phyloP scores from a whole-genome alignment of 306 rosid genomes.

The Cucurbita argyrosperma region DNA sequence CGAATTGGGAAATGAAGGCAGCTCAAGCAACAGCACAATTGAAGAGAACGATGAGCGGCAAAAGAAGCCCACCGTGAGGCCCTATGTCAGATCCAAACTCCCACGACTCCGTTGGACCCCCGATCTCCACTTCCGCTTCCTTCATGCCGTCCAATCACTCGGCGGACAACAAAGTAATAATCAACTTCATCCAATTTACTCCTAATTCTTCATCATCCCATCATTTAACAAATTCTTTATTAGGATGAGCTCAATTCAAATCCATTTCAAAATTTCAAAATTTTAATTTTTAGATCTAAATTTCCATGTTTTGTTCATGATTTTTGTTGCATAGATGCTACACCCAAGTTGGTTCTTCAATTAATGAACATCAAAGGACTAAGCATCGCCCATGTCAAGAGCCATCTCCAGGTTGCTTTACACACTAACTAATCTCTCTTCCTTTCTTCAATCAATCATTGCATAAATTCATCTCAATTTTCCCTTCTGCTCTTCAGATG shows the following conservation, averaged over 20 bases:
- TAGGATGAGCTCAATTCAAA: too few species aligned
- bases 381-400: constrained; percentile 90
- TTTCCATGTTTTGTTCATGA: neutral
- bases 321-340: constrained; percentile 48
- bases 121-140: constrained; percentile 80
- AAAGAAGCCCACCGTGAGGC: constrained; percentile 48
- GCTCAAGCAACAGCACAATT: constrained; percentile 84
- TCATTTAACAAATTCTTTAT: too few species aligned
- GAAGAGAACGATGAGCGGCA: constrained; percentile 44
- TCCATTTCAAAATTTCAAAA: too few species aligned
- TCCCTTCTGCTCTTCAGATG: constrained; percentile 36
- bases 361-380: constrained; percentile 87
- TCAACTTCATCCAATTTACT: neutral
- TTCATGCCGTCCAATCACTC: constrained; percentile 80
- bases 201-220: neutral
- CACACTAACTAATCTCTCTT: neutral
- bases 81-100: constrained; percentile 83
- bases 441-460: neutral
- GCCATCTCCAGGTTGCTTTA: constrained; percentile 72
- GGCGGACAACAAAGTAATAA: constrained; percentile 86
- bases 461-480: neutral
- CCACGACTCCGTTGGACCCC: constrained; percentile 91
- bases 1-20: constrained; percentile 7
- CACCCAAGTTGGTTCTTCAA: constrained; percentile 96
- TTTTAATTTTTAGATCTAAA: too few species aligned